phyloP scores from a whole-genome alignment of 2,329 filamentous ascomycete species.

The Ascochyta koolunga region DNA sequence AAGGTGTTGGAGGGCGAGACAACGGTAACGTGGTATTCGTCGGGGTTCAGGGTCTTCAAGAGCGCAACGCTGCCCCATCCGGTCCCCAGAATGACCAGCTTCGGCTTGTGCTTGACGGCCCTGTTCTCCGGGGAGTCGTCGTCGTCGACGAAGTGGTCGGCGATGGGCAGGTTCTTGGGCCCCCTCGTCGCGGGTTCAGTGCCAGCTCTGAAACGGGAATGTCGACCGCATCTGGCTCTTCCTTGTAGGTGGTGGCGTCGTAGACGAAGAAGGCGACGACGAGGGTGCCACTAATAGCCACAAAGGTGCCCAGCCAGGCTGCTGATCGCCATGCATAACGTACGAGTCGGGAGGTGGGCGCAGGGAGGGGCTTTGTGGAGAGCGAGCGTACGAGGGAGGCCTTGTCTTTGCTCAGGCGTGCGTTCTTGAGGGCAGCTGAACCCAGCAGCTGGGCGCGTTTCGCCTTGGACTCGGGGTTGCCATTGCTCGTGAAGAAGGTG shows the following conservation, averaged over 20 bases:
- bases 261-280: constrained; percentile 90
- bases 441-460: constrained; percentile 33
- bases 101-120: constrained; percentile 83
- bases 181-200: constrained; percentile 82
- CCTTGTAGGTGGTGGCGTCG: constrained; percentile 88
- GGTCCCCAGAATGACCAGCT: constrained; percentile 87
- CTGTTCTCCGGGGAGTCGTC: constrained; percentile 76
- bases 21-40: constrained; percentile 94
- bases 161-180: constrained; percentile 93
- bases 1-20: constrained; percentile 97
- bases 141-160: constrained; percentile 86
- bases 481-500: constrained; percentile 36
- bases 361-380: constrained; percentile 41
- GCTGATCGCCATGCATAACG: constrained; percentile 72
- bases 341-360: constrained; percentile 45
- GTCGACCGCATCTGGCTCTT: constrained; percentile 69
- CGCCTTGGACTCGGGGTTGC: constrained; percentile 22
- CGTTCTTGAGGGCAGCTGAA: constrained; percentile 25
- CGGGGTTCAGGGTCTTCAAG: constrained; percentile 85
- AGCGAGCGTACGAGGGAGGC: constrained; percentile 30
- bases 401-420: constrained; percentile 24
- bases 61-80: constrained; percentile 95
- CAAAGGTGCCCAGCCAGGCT: constrained; percentile 75
- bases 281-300: constrained; percentile 70
- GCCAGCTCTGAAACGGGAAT: constrained; percentile 85